A percentile compares a stretch with the other conserved stretches of the same genome.
Evolutionary conservation across 169 alveolate genomes (phyloP).

Genomic region (Cryptosporidium baileyi): DNA sequence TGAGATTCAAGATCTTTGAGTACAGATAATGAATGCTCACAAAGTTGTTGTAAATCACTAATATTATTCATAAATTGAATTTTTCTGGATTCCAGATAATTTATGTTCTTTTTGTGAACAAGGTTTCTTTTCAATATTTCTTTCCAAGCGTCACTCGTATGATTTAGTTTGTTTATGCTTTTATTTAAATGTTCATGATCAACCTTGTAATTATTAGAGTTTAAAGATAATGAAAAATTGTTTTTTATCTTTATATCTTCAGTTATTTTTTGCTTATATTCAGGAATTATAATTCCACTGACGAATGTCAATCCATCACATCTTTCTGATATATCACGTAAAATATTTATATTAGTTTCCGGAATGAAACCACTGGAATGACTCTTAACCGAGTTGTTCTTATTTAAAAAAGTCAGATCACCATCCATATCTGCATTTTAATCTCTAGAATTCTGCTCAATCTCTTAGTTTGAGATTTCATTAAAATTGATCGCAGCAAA

Average conservation of each 20-base stretch:
- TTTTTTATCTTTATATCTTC: not conserved
- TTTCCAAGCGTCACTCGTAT: conserved; percentile 11
- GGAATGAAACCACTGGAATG: conserved; percentile 32
- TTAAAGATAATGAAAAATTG: not conserved
- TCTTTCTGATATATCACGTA: conserved; percentile 17
- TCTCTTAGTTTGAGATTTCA: too few relatives aligned
- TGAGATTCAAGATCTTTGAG: conserved; percentile 34
- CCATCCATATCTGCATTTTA: not conserved
- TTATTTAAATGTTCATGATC: not conserved
- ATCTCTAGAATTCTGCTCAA: too few relatives aligned
- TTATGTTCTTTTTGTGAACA: not conserved
- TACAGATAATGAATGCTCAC: conserved; percentile 24
- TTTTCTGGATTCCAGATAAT: conserved; percentile 5
- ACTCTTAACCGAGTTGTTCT: not conserved
- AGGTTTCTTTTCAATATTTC: not conserved
- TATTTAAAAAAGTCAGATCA: conserved; percentile 7
- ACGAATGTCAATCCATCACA: conserved; percentile 25
- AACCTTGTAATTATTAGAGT: not conserved
- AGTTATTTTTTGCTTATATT: not conserved
- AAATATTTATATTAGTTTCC: not conserved
- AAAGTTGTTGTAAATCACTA: not conserved
- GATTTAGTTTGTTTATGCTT: not conserved
- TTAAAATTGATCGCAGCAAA: too few relatives aligned
- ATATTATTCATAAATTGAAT: conserved; percentile 30
- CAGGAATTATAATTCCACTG: conserved; percentile 56